Evolutionary conservation across 495 filamentous ascomycete genomes (phyloP), one percentile per base, ranked within the genome.

Genomic region (Hypoxylon trugodes): DNA sequence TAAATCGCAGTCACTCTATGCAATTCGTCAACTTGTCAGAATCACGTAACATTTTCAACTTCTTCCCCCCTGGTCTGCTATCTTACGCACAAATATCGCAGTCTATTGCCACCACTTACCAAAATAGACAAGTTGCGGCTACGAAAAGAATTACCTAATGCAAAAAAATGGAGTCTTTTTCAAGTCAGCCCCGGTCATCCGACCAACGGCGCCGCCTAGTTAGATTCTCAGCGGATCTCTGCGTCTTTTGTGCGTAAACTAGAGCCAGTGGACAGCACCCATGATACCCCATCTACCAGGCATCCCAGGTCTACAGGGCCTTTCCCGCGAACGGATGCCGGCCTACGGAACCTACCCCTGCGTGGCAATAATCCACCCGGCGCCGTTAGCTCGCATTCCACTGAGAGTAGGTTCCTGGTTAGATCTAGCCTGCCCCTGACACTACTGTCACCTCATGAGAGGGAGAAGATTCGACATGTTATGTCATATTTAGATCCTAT

Each of bases 161-260:
- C 42, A 57, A 46, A 38, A 51, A 19, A 19, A 66, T 41, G 56
- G 63, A 43, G 38, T 28, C 13, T 24, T 38, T 32, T 18, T 19
- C 57, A 6, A 52, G 28, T 26, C 26, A 22, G 46, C 10, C 18
- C 25, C 32, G 50, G 24, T 42, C 30, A 60, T 50, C 48, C 49
- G 43, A 60, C 56, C 56, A 66, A 51, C 54, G 16, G 42, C 38
- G 21, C 45, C 36, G 50, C 51, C 55, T 42, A 15, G 57, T 52
- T 51, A 61, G n/a, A 15, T 61, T 24, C 41, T 22, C 49, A 46
- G 51, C 32, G 9, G 50, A 24, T 21, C 30, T 52, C 42, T 66
- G 63, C 63, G 63, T 2, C 57, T 66, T 66, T 66, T 66, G 63
- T 66, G 63, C 63, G 56, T 57, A 47, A 60, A 18, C 55, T 15